Evolutionary conservation across 1,139 yeast species (phyloP).

Genomic region (Debaryomyces subglobosus): DNA sequence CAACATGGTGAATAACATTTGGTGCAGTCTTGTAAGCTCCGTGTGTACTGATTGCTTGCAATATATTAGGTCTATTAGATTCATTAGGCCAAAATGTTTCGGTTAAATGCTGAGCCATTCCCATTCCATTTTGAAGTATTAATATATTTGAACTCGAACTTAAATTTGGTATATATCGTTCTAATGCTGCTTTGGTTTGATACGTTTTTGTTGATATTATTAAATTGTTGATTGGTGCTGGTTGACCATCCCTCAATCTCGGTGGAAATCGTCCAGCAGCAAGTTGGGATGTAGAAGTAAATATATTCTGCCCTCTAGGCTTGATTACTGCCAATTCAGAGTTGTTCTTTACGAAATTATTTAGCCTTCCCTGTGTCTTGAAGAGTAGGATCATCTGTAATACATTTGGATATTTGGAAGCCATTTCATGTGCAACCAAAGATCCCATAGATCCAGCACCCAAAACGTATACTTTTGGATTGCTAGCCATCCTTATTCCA

Average conservation of each 20-base stretch:
- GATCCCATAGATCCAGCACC: constrained; percentile 53
- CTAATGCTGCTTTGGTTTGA: constrained; percentile 52
- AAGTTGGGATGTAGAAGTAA: constrained; percentile 16
- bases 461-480: constrained; percentile 35
- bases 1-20: constrained; percentile 65
- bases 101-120: constrained; percentile 58
- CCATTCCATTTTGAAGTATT: constrained; percentile 80
- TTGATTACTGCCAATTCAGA: constrained; percentile 24
- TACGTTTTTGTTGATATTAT: constrained; percentile 68
- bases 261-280: constrained; percentile 11
- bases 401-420: constrained; percentile 26
- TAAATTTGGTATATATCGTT: constrained; percentile 45
- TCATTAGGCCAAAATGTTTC: constrained; percentile 56
- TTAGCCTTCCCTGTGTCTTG: constrained; percentile 39
- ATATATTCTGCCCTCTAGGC: constrained; percentile 20
- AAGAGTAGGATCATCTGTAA: constrained; percentile 40
- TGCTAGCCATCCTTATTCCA: constrained; percentile 1
- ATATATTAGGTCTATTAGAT: constrained; percentile 54
- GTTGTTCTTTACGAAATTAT: constrained; percentile 31
- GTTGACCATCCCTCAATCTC: constrained; percentile 3
- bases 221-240: constrained; percentile 52
- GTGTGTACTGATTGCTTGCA: constrained; percentile 79
- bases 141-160: constrained; percentile 53
- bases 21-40: constrained; percentile 61
- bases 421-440: constrained; percentile 42